phyloP scores from a whole-genome alignment of 2,329 filamentous ascomycete species.

The Claviceps maximensis region DNA sequence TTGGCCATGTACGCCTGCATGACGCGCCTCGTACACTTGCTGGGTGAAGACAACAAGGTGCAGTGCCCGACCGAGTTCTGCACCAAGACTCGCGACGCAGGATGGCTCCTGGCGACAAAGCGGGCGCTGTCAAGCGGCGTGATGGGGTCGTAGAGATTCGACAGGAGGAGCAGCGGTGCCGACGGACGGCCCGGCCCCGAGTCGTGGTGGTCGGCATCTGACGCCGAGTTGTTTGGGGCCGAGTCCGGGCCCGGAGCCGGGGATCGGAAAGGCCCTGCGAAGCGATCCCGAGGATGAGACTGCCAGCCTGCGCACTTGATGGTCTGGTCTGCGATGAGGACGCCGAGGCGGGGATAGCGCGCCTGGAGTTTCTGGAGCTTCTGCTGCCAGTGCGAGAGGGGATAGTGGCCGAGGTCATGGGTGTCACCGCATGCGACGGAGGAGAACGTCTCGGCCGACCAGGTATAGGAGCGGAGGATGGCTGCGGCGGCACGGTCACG shows the following conservation, averaged over 20 bases:
- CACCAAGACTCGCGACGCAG: constrained; percentile 9
- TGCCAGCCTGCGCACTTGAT: constrained; percentile 20
- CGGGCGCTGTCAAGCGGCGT: constrained; percentile 26
- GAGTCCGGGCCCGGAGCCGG: constrained; percentile 2
- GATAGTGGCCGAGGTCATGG: constrained; percentile 5
- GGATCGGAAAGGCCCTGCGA: constrained; percentile 12
- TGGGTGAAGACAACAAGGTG: constrained; percentile 5
- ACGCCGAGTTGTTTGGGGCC: no score
- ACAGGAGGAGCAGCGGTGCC: constrained; percentile 26
- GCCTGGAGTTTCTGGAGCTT: constrained; percentile 10
- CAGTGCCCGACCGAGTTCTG: constrained; percentile 12
- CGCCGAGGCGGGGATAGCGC: constrained; percentile 14
- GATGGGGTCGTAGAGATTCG: constrained; percentile 25
- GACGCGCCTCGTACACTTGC: constrained; percentile 6
- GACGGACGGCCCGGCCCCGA: constrained; percentile 16
- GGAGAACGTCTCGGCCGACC: not conserved
- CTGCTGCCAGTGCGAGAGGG: constrained; percentile 9
- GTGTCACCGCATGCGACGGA: constrained; percentile 11
- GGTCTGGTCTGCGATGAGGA: constrained; percentile 14
- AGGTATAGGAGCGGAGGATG: not conserved
- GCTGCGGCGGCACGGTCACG: not conserved
- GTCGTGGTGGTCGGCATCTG: constrained; percentile 8
- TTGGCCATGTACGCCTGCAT: constrained; percentile 10
- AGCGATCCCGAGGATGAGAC: constrained; percentile 22
- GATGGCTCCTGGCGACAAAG: constrained; percentile 7